A percentile compares a stretch with the other conserved stretches of the same genome.
Conservation (phyloP, 176 grass and related monocot species). For the Luzula sylvatica region DNA sequence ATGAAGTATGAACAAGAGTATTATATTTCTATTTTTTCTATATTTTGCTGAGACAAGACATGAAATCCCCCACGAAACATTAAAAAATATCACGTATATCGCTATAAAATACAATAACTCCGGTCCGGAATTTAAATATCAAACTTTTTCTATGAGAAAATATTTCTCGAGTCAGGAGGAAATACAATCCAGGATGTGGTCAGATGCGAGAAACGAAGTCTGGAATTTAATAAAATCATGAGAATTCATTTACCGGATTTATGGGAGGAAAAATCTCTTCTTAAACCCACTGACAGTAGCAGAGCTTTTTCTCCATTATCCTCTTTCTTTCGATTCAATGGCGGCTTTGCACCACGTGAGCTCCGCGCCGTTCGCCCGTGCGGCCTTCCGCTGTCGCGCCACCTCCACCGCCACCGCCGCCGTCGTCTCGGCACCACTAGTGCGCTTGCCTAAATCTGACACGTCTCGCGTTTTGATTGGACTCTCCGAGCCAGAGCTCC, state of each 20-base stretch:
- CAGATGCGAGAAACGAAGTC: not conserved
- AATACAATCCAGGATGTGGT: not conserved
- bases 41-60: too few relatives aligned
- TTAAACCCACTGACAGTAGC: too few relatives aligned
- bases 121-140: too few relatives aligned
- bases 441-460: conserved; percentile 13
- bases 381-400: conserved; percentile 28
- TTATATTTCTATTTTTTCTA: not conserved
- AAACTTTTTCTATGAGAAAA: too few relatives aligned
- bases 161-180: not conserved
- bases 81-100: too few relatives aligned
- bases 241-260: not conserved
- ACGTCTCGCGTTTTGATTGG: conserved; percentile 50
- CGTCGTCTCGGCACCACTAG: conserved; percentile 14
- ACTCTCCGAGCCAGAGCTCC: conserved; percentile 76
- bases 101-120: too few relatives aligned
- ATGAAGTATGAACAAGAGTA: not conserved
- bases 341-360: conserved; percentile 50
- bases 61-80: too few relatives aligned
- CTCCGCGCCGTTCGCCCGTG: conserved; percentile 55
- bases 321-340: conserved; percentile 22
- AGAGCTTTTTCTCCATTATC: not conserved
- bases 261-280: not conserved
- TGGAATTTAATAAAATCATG: not conserved
- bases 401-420: conserved; percentile 28